Percentiles rank a stretch among this genome's conserved stretches.
These are phyloP conservation scores for Dissophora globulifera DNA, from an alignment of 192 early-diverging fungal genomes.

Conservation along the genomic window DNA sequence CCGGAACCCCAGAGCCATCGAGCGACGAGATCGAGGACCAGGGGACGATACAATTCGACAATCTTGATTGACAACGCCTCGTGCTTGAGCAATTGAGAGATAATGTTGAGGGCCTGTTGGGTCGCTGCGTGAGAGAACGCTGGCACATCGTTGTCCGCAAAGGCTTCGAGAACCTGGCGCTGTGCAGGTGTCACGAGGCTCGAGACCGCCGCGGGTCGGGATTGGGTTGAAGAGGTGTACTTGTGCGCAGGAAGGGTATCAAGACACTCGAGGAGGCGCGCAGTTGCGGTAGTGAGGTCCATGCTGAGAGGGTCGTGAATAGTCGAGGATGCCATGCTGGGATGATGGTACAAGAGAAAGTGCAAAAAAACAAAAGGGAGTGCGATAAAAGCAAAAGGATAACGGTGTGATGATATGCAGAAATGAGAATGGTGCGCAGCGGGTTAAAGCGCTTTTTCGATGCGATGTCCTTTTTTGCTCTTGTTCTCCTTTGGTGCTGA, in stretches of 20 bases:
- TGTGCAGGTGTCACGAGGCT: slow-evolving; percentile 17
- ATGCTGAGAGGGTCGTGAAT: slow-evolving; percentile 51
- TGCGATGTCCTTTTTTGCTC: too few relatives aligned
- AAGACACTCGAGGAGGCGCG: slow-evolving; percentile 46
- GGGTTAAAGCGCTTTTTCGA: background rate
- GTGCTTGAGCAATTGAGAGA: slow-evolving; percentile 43
- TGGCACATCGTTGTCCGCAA: slow-evolving; percentile 12
- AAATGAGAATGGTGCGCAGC: slow-evolving; percentile 1
- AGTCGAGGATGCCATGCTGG: slow-evolving; percentile 37
- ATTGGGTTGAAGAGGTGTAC: too few relatives aligned
- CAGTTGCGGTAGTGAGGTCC: slow-evolving; percentile 39
- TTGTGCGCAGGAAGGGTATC: too few relatives aligned
- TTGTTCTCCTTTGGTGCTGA: too few relatives aligned
- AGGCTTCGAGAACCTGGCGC: slow-evolving; percentile 16
- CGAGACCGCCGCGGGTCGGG: too few relatives aligned
- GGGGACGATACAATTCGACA: slow-evolving; percentile 70
- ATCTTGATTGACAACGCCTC: slow-evolving; percentile 42
- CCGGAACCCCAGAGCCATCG: too few relatives aligned
- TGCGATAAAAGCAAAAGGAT: slow-evolving; percentile 11
- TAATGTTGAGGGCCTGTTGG: slow-evolving; percentile 25
- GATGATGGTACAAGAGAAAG: background rate
- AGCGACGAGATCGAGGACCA: slow-evolving; percentile 83
- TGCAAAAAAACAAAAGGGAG: background rate
- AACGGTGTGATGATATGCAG: slow-evolving; percentile 8
- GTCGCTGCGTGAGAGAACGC: slow-evolving; percentile 18